Base-by-base conservation (phyloP, 2,329 filamentous ascomycete genomes). In the Fusarium camptoceras region DNA sequence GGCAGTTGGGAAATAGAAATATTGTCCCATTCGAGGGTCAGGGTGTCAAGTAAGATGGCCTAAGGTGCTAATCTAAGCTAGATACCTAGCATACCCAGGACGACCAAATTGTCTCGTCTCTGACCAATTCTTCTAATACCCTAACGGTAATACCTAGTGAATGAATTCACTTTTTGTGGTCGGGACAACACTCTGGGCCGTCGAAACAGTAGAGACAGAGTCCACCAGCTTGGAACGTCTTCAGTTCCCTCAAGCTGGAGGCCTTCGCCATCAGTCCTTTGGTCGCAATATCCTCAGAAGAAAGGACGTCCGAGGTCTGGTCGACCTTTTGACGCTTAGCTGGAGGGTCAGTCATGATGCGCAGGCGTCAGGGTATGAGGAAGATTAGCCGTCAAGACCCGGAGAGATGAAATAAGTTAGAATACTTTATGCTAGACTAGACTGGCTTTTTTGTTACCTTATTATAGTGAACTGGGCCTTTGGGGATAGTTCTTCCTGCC, bases 161-260 rank as follows among this genome's bases (percentile, higher is more conserved):
- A 31, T 8, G 31, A 6, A n/a, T 37, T 37, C 16, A 37, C 14
- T 53, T 2, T 11, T 15, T 6, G 11, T 64, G 42, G 14, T 18
- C 0, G 20, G 10, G 6, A 6, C 48, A 63, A 7, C 11, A 18
- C 0, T 7, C 10, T 14, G 11, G 16, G 28, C 10, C 1, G 5
- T 37, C n/a, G 2, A 66, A 62, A 7, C 62, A 66, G 11, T 27
- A 3, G 9, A 61, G 31, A 11, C 62, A 66, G 6, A 66, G 34
- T 5, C 44, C 63, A 16, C n/a, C 2, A 12, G 24, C 31, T 34
- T 4, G 8, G 31, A 8, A 2, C 16, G 3, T 9, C 30, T 31
- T 4, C 15, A 31, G 30, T 31, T 31, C 14, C 12, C 3, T n/a
- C 2, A 3, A 10, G 4, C n/a, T 18, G 16, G 28, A 18, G 22